phyloP scores from a whole-genome alignment of 169 alveolate species.

The Plasmodium vinckei region DNA sequence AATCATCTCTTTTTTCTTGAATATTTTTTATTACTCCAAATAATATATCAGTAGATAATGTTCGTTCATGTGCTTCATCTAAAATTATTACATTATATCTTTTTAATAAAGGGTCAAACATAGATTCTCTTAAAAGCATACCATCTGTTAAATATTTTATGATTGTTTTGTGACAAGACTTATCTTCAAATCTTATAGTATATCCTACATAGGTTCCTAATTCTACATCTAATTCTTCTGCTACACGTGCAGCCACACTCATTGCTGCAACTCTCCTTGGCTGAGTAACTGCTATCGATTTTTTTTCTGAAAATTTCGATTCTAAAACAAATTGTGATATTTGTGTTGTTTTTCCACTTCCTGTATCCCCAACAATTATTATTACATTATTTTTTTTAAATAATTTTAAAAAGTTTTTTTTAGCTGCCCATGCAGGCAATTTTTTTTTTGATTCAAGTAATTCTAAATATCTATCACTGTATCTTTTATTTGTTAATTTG shows the following conservation, averaged over 20 bases:
- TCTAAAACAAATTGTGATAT: slow-evolving; percentile 96
- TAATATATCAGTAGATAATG: slow-evolving; percentile 97
- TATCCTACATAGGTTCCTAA: slow-evolving; percentile 98
- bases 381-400: slow-evolving; percentile 84
- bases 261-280: slow-evolving; percentile 99
- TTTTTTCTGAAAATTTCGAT: slow-evolving; percentile 86
- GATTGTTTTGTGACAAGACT: slow-evolving; percentile 88
- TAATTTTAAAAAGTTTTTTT: slow-evolving; percentile 87
- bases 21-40: slow-evolving; percentile 97
- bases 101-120: slow-evolving; percentile 92
- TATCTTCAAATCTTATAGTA: slow-evolving; percentile 98
- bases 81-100: slow-evolving; percentile 93
- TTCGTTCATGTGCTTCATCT: slow-evolving; percentile 99
- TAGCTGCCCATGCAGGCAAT: slow-evolving; percentile 92
- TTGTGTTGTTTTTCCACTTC: slow-evolving; percentile 99
- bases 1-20: slow-evolving; percentile 88
- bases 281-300: slow-evolving; percentile 97
- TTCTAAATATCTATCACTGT: slow-evolving; percentile 84
- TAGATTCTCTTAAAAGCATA: slow-evolving; percentile 97
- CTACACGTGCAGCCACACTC: slow-evolving; percentile 98
- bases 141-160: slow-evolving; percentile 99
- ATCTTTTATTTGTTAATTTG: slow-evolving; percentile 76
- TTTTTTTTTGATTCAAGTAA: slow-evolving; percentile 86
- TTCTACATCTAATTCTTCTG: slow-evolving; percentile 97
- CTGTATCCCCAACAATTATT: slow-evolving; percentile 96